Evolutionary conservation across 1,284 basidiomycete genomes (phyloP).

Genomic region (Ustilago cynodontis): DNA sequence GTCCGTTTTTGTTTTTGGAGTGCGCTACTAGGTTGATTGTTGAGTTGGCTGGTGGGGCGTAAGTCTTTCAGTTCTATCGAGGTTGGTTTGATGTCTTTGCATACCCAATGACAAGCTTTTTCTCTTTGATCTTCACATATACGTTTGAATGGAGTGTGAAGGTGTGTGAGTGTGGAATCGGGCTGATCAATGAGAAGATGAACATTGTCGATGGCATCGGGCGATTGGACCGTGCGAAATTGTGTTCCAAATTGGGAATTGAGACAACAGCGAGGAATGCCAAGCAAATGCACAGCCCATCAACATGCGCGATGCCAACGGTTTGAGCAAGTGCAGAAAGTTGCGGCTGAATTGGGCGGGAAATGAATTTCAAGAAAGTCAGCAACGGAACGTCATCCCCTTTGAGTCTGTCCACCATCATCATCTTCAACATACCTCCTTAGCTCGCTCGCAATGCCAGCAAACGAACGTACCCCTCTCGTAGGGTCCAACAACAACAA

Average conservation of each 20-base stretch:
- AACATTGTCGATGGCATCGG: neutral
- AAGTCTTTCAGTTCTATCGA: neutral
- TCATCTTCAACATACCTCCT: neutral
- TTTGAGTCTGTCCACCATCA: neutral
- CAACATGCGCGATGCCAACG: neutral
- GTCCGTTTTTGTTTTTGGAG: constrained; percentile 96
- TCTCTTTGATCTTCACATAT: too few relatives aligned
- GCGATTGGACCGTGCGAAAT: constrained; percentile 1
- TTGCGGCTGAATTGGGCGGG: neutral
- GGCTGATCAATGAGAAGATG: neutral
- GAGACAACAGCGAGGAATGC: constrained; percentile 12
- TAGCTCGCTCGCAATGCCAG: constrained; percentile 28
- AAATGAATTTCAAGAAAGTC: constrained; percentile 8
- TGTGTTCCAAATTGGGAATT: constrained; percentile 4
- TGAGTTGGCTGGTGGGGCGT: constrained; percentile 55
- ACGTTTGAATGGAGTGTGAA: neutral
- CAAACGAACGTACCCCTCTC: constrained; percentile 44
- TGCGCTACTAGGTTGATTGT: constrained; percentile 79
- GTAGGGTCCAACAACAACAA: constrained; percentile 19
- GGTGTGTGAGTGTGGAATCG: neutral
- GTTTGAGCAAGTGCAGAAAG: neutral
- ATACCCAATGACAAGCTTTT: neutral
- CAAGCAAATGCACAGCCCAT: constrained; percentile 11
- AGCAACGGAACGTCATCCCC: too few relatives aligned
- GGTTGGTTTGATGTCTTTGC: neutral